Conservation (phyloP, 2,329 filamentous ascomycete species). For the Ceratocystis huliohia region DNA sequence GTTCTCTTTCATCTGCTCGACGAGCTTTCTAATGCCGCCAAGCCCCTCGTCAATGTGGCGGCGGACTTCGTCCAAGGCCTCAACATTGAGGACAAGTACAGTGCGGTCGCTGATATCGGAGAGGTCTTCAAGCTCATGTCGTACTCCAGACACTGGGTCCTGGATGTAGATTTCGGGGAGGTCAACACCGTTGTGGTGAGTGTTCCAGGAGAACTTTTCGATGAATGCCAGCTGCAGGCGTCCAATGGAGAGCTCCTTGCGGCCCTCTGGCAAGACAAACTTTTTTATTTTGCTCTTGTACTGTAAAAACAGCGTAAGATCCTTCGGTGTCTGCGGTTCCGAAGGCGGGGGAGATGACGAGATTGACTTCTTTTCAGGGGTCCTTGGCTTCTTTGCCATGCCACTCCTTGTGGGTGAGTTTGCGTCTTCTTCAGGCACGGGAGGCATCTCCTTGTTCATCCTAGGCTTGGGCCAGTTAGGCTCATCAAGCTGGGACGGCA, state of each 20-base stretch:
- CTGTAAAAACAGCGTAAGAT: slow-evolving; percentile 85
- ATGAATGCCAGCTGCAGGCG: slow-evolving; percentile 91
- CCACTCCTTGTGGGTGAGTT: background rate
- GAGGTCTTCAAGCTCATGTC: slow-evolving; percentile 89
- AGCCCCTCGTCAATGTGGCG: slow-evolving; percentile 89
- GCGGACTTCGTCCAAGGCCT: slow-evolving; percentile 90
- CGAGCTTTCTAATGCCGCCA: slow-evolving; percentile 61
- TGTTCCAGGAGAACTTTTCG: slow-evolving; percentile 98
- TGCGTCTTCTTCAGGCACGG: slow-evolving; percentile 12
- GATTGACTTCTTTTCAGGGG: slow-evolving; percentile 15
- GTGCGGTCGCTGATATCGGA: slow-evolving; percentile 87
- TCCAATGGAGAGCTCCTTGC: slow-evolving; percentile 72
- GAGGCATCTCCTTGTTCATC: slow-evolving; percentile 8
- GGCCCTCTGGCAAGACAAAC: slow-evolving; percentile 74
- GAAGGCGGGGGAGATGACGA: slow-evolving; percentile 41
- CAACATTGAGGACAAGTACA: slow-evolving; percentile 88
- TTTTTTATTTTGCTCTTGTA: slow-evolving; percentile 98
- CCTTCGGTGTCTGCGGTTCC: slow-evolving; percentile 58
- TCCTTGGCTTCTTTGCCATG: slow-evolving; percentile 22
- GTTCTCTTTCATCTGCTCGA: slow-evolving; percentile 75
- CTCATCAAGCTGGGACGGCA: background rate
- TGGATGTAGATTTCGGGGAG: slow-evolving; percentile 97
- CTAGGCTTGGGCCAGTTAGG: slow-evolving; percentile 8
- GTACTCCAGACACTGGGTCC: slow-evolving; percentile 87
- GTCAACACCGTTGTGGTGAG: slow-evolving; percentile 82